Conservation (phyloP, 2,329 filamentous ascomycete species). For the Fusarium hostae region DNA sequence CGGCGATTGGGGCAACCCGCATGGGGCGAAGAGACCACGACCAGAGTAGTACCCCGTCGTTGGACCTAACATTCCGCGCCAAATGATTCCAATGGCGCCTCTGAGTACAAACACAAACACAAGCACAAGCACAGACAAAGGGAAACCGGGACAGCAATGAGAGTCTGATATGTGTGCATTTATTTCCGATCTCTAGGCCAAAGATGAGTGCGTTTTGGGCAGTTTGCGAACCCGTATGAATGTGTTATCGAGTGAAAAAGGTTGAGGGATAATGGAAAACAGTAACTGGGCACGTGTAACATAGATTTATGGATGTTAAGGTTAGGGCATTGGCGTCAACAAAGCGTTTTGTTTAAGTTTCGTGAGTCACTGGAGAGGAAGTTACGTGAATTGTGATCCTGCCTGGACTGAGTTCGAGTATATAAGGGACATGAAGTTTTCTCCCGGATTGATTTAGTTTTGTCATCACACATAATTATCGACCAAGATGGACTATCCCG, state of each 20-base stretch:
- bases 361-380: slow-evolving; percentile 19
- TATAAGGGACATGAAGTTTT: neutral
- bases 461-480: neutral
- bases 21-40: slow-evolving; percentile 81
- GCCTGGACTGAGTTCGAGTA: neutral
- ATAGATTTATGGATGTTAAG: slow-evolving; percentile 44
- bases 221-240: slow-evolving; percentile 5
- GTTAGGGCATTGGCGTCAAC: slow-evolving; percentile 42
- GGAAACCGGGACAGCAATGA: neutral
- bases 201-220: slow-evolving; percentile 2
- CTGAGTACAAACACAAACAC: neutral
- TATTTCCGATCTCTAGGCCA: neutral
- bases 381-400: neutral
- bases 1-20: slow-evolving; percentile 79
- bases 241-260: neutral
- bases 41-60: slow-evolving; percentile 65
- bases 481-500: neutral
- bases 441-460: neutral
- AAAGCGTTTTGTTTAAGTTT: slow-evolving; percentile 35
- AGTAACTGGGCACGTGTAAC: slow-evolving; percentile 34
- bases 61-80: neutral
- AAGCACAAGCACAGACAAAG: neutral
- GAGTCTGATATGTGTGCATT: neutral
- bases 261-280: slow-evolving; percentile 17
- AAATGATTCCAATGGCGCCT: neutral